These are phyloP conservation scores for Neurospora terricola DNA, from an alignment of 495 filamentous ascomycete species.

Conservation along the genomic window DNA sequence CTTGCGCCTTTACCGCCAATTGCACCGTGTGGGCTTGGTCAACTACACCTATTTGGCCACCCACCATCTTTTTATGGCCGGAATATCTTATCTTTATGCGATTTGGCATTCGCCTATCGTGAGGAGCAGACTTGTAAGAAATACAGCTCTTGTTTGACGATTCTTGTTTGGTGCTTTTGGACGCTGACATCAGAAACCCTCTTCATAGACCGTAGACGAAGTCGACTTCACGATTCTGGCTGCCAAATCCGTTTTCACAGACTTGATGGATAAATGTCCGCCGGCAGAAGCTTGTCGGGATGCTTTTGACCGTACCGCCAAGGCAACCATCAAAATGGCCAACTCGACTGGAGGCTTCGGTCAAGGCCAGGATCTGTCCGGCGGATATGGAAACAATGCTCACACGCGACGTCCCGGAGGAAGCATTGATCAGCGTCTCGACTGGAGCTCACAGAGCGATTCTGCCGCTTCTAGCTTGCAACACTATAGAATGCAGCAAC, in stretches of 20 bases:
- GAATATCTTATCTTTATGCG: constrained; percentile 91
- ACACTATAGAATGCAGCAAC: not conserved
- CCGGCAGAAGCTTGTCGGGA: constrained; percentile 67
- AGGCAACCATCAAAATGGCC: constrained; percentile 88
- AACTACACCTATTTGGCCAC: constrained; percentile 97
- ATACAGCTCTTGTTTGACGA: not conserved
- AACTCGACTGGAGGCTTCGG: constrained; percentile 75
- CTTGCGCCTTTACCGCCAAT: constrained; percentile 76
- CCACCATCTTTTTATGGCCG: constrained; percentile 95
- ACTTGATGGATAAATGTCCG: constrained; percentile 33
- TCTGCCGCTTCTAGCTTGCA: constrained; percentile 5
- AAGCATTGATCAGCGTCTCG: constrained; percentile 18
- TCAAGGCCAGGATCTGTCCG: constrained; percentile 13
- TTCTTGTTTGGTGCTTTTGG: not conserved
- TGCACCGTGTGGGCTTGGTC: constrained; percentile 79
- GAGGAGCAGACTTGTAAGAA: constrained; percentile 62
- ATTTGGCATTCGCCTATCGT: constrained; percentile 94
- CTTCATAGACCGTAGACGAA: constrained; percentile 70
- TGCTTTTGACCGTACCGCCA: constrained; percentile 91
- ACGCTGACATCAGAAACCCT: constrained; percentile 19
- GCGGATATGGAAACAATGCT: not conserved
- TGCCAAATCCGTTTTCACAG: constrained; percentile 55
- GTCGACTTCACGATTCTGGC: constrained; percentile 93
- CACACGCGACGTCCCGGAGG: constrained; percentile 3
- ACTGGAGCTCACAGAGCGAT: constrained; percentile 20